Evolutionary conservation across 2,329 filamentous ascomycete species (phyloP), one percentile per base, ranked within the genome.

Genomic region (Epichloe coenophiala): DNA sequence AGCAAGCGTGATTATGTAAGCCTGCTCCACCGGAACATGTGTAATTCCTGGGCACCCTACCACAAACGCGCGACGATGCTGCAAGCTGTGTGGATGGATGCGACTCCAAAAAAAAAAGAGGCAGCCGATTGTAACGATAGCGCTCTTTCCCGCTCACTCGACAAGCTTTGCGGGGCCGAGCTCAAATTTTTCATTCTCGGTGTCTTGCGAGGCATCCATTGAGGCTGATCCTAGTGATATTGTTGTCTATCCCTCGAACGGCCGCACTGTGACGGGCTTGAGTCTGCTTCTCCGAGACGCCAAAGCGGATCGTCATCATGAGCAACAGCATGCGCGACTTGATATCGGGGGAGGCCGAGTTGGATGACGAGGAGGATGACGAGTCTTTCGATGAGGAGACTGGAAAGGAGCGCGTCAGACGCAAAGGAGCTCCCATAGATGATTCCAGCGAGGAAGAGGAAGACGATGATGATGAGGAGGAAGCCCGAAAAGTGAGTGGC

Each of bases 361-460:
- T 96, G 53, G 90, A 90, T 63, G 83, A 83, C 27, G 87, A 93
- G 51, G 87, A 91, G 57, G 86, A 91, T 49, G 88, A 94, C 54
- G 88, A 86, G 60, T 88, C 85, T 9, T 84, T 84, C 54, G 84
- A 88, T 59, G 88, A 90, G 57, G 86, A 88, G 55, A 82, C 77
- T 27, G 85, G 81, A 48, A 77, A 85, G 59, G 66, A 71, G 45
- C 71, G 69, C 44, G 58, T 67, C 48, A 71, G 72, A 62, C 66
- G 72, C 53, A 61, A 56, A n/a, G 36, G 57, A 31, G 53, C 53
- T 43, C 59, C 53, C 5, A 68, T 88, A 50, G 84, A 91, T 60
- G 89, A 95, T 67, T 95, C 88, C 0, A 94, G 87, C 60, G 89
- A 95, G 59, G 89, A 95, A 62, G 89, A 94, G 55, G 88, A 95